Evolutionary conservation across 495 filamentous ascomycete genomes (phyloP), one percentile per base, ranked within the genome.

Genomic region (Venustampulla echinocandica): DNA sequence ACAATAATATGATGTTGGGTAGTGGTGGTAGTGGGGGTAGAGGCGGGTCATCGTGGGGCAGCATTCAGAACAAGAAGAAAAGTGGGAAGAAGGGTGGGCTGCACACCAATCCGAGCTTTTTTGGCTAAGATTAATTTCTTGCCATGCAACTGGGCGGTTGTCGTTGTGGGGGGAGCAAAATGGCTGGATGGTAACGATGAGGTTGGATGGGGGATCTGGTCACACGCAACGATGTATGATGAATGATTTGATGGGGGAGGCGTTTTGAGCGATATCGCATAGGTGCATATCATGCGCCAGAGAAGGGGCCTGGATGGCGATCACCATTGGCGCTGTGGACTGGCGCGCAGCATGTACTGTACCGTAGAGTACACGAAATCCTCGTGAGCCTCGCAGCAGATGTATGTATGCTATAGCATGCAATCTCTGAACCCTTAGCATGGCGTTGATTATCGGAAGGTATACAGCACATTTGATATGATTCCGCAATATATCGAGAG

Each of bases 191-290:
- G 18, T 4, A n/a, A 4, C 6, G 18, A n/a, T 13, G 27, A 15
- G 33, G 6, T n/a, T 14, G 13, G 33, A 35, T 35, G n/a, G 33
- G 13, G 33, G 6, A 35, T 35, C 20, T 45, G 48, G 42, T 50
- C 48, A 50, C 42, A 45, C 35, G 48, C 42, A 50, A 35, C 22
- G 15, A 50, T 36, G 43, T 40, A 14, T 52, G 35, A 46, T 46
- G 49, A 52, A 42, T 51, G 42, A 47, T 24, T 38, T 42, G 19
- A 47, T 33, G 18, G 45, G 23, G 19, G 18, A 18, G 11, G 35
- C 14, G 18, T 3, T 14, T 19, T 37, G 36, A 11, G 40, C 42
- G 42, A 34, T 44, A 44, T 44, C 42, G 42, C 42, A 34, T 44
- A 44, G 13, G 27, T 44, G 42, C 42, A 44, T 35, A 15, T 35